Conservation (phyloP, 2,329 filamentous ascomycete genomes). For the Cryphonectria carpinicola region DNA sequence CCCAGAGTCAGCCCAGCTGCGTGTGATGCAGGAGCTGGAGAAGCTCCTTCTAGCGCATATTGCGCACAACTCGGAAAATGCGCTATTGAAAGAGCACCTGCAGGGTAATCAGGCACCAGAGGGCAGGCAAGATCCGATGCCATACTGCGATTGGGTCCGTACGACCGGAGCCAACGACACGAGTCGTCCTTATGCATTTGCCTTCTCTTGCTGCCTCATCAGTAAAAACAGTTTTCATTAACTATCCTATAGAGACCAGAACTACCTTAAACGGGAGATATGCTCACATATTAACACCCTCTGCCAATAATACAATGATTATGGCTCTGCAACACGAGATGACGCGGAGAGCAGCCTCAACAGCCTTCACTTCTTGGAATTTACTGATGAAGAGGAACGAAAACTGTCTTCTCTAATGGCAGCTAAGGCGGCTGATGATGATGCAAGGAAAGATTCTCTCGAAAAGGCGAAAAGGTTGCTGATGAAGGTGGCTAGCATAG, state of each 20-base stretch:
- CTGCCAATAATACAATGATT: constrained; percentile 14
- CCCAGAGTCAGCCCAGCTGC: neutral
- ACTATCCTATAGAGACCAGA: neutral
- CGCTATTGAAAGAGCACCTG: neutral
- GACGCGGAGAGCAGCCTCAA: constrained; percentile 3
- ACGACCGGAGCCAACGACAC: constrained; percentile 1
- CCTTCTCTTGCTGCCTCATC: neutral
- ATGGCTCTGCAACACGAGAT: neutral
- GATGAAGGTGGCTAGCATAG: constrained; percentile 1
- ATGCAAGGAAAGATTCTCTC: neutral
- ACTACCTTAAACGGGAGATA: neutral
- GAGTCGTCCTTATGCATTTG: neutral
- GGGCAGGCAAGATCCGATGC: neutral
- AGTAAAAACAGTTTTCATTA: neutral
- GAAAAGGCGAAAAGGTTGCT: neutral
- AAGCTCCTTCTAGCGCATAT: neutral
- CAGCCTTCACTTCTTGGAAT: neutral
- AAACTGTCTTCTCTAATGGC: neutral
- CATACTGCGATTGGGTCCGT: constrained; percentile 2
- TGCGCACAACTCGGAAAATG: neutral
- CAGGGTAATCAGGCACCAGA: too few relatives aligned
- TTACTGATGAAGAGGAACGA: neutral
- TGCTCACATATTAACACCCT: constrained; percentile 1
- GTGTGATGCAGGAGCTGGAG: neutral
- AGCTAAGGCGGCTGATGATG: neutral